Percentiles rank a stretch among this genome's conserved stretches.
phyloP scores from a whole-genome alignment of 106 monocot genomes.

The Alisma plantagoaquatica region DNA sequence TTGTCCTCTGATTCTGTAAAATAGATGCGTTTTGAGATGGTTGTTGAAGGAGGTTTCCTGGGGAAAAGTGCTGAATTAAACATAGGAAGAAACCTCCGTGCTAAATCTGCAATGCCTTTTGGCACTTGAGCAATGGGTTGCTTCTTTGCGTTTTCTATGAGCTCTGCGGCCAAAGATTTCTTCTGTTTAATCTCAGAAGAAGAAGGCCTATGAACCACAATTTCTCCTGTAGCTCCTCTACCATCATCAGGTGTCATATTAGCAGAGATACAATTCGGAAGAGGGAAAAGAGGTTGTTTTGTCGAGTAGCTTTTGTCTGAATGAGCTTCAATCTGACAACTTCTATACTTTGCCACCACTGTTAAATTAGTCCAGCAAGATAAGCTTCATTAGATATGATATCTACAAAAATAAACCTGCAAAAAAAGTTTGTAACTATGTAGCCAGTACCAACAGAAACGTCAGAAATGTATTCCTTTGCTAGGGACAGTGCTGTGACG shows the following conservation, averaged over 20 bases:
- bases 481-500: constrained; percentile 56
- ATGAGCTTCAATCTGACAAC: constrained; percentile 29
- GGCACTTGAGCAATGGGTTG: constrained; percentile 71
- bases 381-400: too few relatives aligned
- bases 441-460: constrained; percentile 61
- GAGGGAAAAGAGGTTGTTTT: constrained; percentile 63
- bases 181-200: constrained; percentile 32
- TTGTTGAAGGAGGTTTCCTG: constrained; percentile 64
- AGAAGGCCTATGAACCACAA: too few relatives aligned
- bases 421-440: too few relatives aligned
- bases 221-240: too few relatives aligned
- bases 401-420: too few relatives aligned
- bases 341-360: constrained; percentile 49
- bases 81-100: constrained; percentile 45
- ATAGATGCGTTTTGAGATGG: constrained; percentile 70
- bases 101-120: constrained; percentile 55
- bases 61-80: constrained; percentile 74
- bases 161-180: constrained; percentile 56
- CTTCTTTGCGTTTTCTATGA: constrained; percentile 63
- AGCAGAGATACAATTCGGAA: constrained; percentile 12
- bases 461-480: constrained; percentile 51
- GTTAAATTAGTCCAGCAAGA: too few relatives aligned
- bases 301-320: constrained; percentile 31
- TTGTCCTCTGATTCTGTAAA: constrained; percentile 95
- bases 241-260: constrained; percentile 22